Conservation (phyloP, 805 yeast species). For the Saccharomyces mikatae region DNA sequence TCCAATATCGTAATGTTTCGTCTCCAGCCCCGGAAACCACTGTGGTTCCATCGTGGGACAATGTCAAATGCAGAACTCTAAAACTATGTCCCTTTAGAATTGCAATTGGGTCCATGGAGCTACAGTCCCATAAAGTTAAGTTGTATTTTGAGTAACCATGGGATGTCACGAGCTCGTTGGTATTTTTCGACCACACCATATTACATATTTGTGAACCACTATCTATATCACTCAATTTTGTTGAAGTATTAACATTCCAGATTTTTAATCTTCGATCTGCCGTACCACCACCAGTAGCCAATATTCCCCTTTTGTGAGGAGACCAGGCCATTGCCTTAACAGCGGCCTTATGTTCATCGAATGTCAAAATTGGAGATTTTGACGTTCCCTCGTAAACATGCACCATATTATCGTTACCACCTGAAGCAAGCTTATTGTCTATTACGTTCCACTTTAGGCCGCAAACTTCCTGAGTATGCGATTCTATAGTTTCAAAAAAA, state of each 20-base stretch:
- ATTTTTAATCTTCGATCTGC: conserved; percentile 83
- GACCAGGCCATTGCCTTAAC: conserved; percentile 97
- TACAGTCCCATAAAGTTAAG: conserved; percentile 88
- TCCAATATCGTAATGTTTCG: conserved; percentile 94
- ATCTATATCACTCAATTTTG: conserved; percentile 68
- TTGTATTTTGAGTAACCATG: conserved; percentile 92
- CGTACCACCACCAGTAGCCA: conserved; percentile 97
- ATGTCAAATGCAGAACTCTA: conserved; percentile 78
- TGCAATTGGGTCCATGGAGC: conserved; percentile 84
- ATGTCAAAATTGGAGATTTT: conserved; percentile 59
- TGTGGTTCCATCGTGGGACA: conserved; percentile 94
- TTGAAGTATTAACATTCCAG: conserved; percentile 85
- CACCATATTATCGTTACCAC: conserved; percentile 86
- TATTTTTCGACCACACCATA: conserved; percentile 83
- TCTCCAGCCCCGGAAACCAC: conserved; percentile 98
- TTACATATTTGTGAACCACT: conserved; percentile 97
- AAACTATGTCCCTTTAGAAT: conserved; percentile 91
- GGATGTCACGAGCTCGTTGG: conserved; percentile 86
- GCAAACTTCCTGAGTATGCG: conserved; percentile 91
- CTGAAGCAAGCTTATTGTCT: conserved; percentile 86
- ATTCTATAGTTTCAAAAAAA: conserved; percentile 58
- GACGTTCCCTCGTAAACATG: conserved; percentile 78
- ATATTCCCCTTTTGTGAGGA: conserved; percentile 87
- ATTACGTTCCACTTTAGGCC: conserved; percentile 91
- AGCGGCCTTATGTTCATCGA: conserved; percentile 85